Base-by-base conservation (phyloP, 306 rosid genomes). In the Mucuna pruriens region DNA sequence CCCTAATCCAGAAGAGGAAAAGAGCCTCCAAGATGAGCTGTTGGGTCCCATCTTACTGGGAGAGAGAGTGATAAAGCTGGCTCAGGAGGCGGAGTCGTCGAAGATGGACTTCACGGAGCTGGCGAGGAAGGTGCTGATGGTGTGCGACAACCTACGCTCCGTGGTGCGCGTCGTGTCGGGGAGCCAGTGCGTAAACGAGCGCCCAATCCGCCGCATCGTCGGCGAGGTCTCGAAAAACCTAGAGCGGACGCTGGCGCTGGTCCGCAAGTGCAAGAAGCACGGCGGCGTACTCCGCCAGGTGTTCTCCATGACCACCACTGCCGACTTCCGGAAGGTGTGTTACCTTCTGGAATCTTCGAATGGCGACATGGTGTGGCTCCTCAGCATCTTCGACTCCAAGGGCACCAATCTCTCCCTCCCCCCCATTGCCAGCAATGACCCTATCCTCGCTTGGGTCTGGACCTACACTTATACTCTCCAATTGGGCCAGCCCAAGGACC, bases 401-500 rank as follows among this genome's bases (percentile, higher is more conserved):
- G 97, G 88, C 0, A 65, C 85, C 6, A 70, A 84, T 40, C 72
- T 95, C 6, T 84, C 95, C 0, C 86, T 95, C 2, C 95, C 97
- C 0, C 97, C 95, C 2, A 95, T 95, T 15, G 95, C 94, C 5
- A 90, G 92, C 71, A 91, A 87, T 64, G 95, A 92, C 80, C 97
- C 97, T 0, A 95, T 90, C 7, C 84, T 95, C 5, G 91, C 97
- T 0, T 92, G 97, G 94, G 97, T 95, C 1, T 92, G 98, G 98
- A 85, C 92, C 33, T 72, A 25, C 69, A 88, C 81, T 23, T 87
- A 93, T 25, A 82, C 94, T 1, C 84, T 92, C 15, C 98, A 92
- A 57, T 83, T 92, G 91, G 97, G 98, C 23, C 90, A 86, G 75
- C 79, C 89, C 19, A 91, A 66, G 64, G 91, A 89, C 23, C 92